Evolutionary conservation across 2,329 filamentous ascomycete species (phyloP), one percentile per base, ranked within the genome.

Genomic region (Ramularia collo-cygni): DNA sequence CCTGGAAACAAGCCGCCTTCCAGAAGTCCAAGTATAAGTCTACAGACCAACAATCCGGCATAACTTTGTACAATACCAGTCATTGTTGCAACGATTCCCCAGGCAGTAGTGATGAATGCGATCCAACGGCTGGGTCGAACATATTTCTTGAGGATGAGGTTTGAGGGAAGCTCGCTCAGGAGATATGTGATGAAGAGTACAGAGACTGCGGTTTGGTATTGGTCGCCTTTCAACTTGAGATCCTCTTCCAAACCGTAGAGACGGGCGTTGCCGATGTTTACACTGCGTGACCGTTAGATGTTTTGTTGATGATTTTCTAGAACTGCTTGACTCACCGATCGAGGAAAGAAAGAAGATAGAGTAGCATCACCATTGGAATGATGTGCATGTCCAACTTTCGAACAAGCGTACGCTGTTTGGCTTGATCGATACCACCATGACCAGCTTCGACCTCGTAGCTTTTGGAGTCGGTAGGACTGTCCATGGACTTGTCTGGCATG

Each of bases 311-410:
- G 14, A 21, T 24, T n/a, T 16, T n/a, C n/a, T n/a, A n/a, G n/a
- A n/a, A n/a, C n/a, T n/a, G n/a, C 13, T 19, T 16, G 15, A 64
- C 69, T 59, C 56, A 78, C 74, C 83, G 70, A 57, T 87, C 84
- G 7, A 89, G 64, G 57, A 88, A 89, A 50, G 79, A 83, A 50
- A 88, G 78, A 10, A 88, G 69, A 57, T 90, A 90, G 12, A 84
- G 62, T 5, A 75, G 59, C 75, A 83, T 83, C 6, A 84, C 68
- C 14, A 84, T 65, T 2, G 81, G 81, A 10, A 85, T 71, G 17
- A 85, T 69, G 54, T 74, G 69, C 10, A 69, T 44, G 58, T 85
- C 82, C 21, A 85, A 62, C 60, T 83, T 85, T 40, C 76, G 68
- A 30, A 84, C 66, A 15, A 85, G 66, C 48, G 69, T 72, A 51